phyloP scores from a whole-genome alignment of 2,329 filamentous ascomycete genomes.

The Penicillium sp. region DNA sequence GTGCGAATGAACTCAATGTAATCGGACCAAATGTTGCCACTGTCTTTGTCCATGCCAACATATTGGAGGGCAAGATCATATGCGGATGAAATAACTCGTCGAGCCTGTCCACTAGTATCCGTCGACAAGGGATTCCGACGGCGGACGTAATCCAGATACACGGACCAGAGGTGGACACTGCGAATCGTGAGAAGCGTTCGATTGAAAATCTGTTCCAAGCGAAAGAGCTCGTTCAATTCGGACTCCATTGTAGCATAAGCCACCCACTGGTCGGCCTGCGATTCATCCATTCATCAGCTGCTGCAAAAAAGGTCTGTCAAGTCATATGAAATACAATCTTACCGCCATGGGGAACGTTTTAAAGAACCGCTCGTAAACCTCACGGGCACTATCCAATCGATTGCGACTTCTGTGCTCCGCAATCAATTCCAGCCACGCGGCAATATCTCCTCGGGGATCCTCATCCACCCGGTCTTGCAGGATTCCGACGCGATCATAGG shows the following conservation, averaged over 20 bases:
- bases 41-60: slow-evolving; percentile 88
- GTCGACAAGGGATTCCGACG: slow-evolving; percentile 84
- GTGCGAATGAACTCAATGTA: slow-evolving; percentile 93
- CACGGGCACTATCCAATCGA: slow-evolving; percentile 79
- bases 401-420: slow-evolving; percentile 80
- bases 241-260: slow-evolving; percentile 89
- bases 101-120: slow-evolving; percentile 75
- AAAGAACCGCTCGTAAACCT: slow-evolving; percentile 83
- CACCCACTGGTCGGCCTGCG: slow-evolving; percentile 87
- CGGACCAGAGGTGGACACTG: slow-evolving; percentile 85
- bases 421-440: slow-evolving; percentile 89
- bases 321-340: slow-evolving; percentile 48
- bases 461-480: slow-evolving; percentile 91
- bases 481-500: slow-evolving; percentile 75
- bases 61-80: slow-evolving; percentile 92
- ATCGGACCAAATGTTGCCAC: slow-evolving; percentile 88
- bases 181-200: slow-evolving; percentile 77
- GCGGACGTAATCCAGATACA: slow-evolving; percentile 94
- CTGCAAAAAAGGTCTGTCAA: not conserved
- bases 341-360: slow-evolving; percentile 88
- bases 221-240: slow-evolving; percentile 77
- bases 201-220: slow-evolving; percentile 82
- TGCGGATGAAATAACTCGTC: slow-evolving; percentile 78
- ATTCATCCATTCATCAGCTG: slow-evolving; percentile 18
- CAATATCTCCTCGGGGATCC: slow-evolving; percentile 88